Percentiles rank a stretch among this genome's conserved stretches.
phyloP scores from a whole-genome alignment of 768 basidiomycete genomes.

The Macrolepiota albuminosa region DNA sequence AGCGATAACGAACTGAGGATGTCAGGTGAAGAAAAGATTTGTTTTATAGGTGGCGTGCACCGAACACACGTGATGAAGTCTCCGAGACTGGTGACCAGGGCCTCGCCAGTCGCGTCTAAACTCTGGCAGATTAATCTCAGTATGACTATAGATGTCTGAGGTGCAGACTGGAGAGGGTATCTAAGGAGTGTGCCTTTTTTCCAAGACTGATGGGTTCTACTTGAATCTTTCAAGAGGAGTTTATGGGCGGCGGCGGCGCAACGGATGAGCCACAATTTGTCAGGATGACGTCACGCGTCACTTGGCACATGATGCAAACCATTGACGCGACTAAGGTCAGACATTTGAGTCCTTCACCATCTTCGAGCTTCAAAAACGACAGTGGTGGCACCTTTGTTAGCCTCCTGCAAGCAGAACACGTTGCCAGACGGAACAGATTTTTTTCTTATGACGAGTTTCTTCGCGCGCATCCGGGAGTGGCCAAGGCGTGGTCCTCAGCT shows the following conservation, averaged over 20 bases:
- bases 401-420: too few species aligned
- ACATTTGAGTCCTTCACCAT: neutral
- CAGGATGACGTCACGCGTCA: conserved; percentile 5
- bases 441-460: conserved; percentile 7
- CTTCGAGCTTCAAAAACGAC: neutral
- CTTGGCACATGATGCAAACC: neutral
- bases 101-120: too few species aligned
- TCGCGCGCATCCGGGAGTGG: conserved; percentile 7
- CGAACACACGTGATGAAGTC: too few species aligned
- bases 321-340: neutral
- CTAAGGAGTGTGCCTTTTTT: too few species aligned
- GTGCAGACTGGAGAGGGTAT: conserved; percentile 20
- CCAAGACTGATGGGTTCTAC: neutral
- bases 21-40: too few species aligned
- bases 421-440: neutral
- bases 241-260: neutral
- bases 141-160: conserved; percentile 33
- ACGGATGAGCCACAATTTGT: too few species aligned
- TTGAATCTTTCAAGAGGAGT: neutral
- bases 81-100: too few species aligned
- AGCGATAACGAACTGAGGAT: too few species aligned
- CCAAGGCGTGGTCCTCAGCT: neutral
- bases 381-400: neutral
- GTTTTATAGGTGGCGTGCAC: too few species aligned
- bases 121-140: too few species aligned